phyloP scores from a whole-genome alignment of 768 basidiomycete species.

The Trametes maxima region DNA sequence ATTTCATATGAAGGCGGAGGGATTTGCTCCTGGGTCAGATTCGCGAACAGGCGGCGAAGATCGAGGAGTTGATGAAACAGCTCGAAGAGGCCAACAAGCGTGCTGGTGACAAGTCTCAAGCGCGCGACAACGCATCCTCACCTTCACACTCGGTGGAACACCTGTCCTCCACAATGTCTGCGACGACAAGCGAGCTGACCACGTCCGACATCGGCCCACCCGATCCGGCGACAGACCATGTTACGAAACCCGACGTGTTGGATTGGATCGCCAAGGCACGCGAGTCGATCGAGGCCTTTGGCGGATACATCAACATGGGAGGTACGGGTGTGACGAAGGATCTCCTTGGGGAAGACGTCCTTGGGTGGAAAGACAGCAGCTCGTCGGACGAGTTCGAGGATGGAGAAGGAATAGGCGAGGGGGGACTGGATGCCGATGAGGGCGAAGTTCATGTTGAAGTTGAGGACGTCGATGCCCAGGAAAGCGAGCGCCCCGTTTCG shows the following conservation, averaged over 20 bases:
- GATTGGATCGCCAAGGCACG: constrained; percentile 80
- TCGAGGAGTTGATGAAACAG: constrained; percentile 69
- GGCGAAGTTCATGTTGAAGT: constrained; percentile 28
- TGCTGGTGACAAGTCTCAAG: constrained; percentile 9
- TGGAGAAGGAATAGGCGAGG: constrained; percentile 32
- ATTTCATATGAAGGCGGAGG: constrained; percentile 57
- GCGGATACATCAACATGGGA: constrained; percentile 63
- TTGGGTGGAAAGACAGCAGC: constrained; percentile 35
- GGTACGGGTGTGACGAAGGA: constrained; percentile 55
- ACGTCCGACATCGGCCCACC: constrained; percentile 24
- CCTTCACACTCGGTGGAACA: constrained; percentile 17
- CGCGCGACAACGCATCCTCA: constrained; percentile 7
- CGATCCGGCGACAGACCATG: constrained; percentile 24
- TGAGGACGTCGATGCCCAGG: constrained; percentile 40
- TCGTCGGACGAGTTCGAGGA: constrained; percentile 32
- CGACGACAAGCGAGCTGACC: constrained; percentile 26
- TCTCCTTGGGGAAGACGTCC: constrained; percentile 52
- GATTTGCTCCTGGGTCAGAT: constrained; percentile 80
- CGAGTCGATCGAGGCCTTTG: constrained; percentile 68
- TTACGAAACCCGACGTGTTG: constrained; percentile 59
- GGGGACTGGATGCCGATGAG: constrained; percentile 11
- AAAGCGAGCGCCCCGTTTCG: constrained; percentile 18
- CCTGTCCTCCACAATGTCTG: constrained; percentile 20
- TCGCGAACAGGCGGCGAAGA: constrained; percentile 71
- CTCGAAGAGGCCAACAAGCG: constrained; percentile 51